A percentile compares a stretch with the other conserved stretches of the same genome.
These are phyloP conservation scores for Nicotiana tabacum DNA, from an alignment of 257 asterid genomes.

Conservation along the genomic window DNA sequence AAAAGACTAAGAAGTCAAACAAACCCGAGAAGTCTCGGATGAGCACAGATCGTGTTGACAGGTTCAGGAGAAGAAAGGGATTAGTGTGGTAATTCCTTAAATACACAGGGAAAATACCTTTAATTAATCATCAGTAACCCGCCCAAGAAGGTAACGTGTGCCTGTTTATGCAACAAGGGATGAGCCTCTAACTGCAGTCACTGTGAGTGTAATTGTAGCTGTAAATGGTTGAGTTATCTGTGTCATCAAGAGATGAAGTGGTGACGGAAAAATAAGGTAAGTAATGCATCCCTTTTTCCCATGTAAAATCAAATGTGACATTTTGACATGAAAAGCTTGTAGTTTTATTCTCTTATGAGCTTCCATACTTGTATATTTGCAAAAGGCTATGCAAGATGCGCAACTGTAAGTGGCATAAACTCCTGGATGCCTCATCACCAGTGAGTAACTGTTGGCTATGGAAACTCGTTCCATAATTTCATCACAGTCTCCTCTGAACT, in stretches of 20 bases:
- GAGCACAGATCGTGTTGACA: slow-evolving; percentile 87
- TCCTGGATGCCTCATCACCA: slow-evolving; percentile 14
- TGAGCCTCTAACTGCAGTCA: neutral
- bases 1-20: slow-evolving; percentile 76
- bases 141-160: neutral
- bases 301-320: slow-evolving; percentile 3
- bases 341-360: neutral
- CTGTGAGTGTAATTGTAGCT: slow-evolving; percentile 2
- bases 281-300: neutral
- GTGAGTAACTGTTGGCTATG: slow-evolving; percentile 5
- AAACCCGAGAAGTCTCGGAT: slow-evolving; percentile 81
- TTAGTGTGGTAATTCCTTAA: slow-evolving; percentile 61
- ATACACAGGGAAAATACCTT: neutral
- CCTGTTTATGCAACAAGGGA: slow-evolving; percentile 10
- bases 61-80: slow-evolving; percentile 78
- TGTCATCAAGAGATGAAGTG: neutral
- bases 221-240: slow-evolving; percentile 7
- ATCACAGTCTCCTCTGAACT: neutral
- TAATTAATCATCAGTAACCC: neutral
- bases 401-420: neutral
- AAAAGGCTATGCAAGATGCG: neutral
- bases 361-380: slow-evolving; percentile 10
- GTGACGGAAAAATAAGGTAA: neutral
- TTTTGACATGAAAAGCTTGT: slow-evolving; percentile 11
- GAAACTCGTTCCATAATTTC: neutral